phyloP scores from a whole-genome alignment of 495 filamentous ascomycete species.

The Sphaerosporella brunnea region DNA sequence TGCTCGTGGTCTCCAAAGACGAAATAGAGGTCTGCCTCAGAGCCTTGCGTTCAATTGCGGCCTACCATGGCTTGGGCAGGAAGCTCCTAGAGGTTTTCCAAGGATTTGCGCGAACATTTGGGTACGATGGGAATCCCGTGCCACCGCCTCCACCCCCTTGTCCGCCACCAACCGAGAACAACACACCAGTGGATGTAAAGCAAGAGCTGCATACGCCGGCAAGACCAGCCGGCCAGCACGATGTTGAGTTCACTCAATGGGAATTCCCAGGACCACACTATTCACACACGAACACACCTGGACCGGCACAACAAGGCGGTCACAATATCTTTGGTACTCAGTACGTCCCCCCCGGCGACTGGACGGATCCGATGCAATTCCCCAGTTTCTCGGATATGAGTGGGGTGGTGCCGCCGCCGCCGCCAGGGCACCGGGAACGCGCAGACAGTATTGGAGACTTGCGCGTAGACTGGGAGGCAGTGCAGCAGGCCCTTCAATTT shows the following conservation, averaged over 20 bases:
- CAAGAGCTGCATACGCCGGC: not conserved
- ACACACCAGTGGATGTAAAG: not conserved
- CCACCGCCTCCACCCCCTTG: not conserved
- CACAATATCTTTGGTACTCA: not conserved
- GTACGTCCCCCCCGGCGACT: not conserved
- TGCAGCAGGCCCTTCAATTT: slow-evolving; percentile 23
- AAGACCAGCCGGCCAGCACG: too few relatives aligned
- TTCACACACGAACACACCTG: not conserved
- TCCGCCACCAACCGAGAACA: not conserved
- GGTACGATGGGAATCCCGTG: slow-evolving; percentile 12
- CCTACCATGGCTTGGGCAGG: slow-evolving; percentile 12
- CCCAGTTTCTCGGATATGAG: not conserved
- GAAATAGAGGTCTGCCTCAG: slow-evolving; percentile 21
- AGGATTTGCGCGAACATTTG: slow-evolving; percentile 27
- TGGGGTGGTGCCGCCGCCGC: not conserved
- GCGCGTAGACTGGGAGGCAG: slow-evolving; percentile 18
- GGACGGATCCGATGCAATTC: not conserved
- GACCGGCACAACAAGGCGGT: not conserved
- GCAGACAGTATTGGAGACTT: not conserved
- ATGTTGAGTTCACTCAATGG: not conserved
- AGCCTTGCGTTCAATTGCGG: slow-evolving; percentile 16
- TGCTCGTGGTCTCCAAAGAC: slow-evolving; percentile 15
- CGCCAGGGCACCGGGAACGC: not conserved
- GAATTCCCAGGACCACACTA: not conserved
- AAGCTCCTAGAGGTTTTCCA: slow-evolving; percentile 21